phyloP scores from a whole-genome alignment of 176 grass and related monocot species.

The Oryza punctata region DNA sequence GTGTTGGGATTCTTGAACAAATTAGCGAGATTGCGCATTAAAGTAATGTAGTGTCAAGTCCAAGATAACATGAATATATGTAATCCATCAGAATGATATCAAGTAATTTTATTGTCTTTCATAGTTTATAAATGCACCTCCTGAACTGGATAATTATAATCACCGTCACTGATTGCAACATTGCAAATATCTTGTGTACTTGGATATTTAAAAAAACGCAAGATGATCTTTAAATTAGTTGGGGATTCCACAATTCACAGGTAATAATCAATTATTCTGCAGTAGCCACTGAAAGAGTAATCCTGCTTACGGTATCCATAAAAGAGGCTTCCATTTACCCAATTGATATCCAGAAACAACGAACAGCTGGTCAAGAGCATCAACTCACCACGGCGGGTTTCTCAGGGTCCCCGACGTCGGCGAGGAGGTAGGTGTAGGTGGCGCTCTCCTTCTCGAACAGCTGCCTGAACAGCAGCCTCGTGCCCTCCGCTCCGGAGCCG shows the following conservation, averaged over 20 bases:
- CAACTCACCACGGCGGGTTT: conserved; percentile 85
- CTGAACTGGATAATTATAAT: background rate
- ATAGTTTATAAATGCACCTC: background rate
- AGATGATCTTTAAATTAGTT: too few relatives aligned
- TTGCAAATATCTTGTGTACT: background rate
- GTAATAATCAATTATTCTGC: background rate
- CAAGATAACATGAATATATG: background rate
- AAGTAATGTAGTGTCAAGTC: background rate
- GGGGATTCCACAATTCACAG: background rate
- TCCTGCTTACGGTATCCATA: background rate
- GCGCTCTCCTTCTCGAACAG: conserved; percentile 94
- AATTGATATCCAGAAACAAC: background rate
- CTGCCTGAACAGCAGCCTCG: conserved; percentile 85
- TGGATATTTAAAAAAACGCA: background rate
- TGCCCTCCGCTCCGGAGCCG: background rate
- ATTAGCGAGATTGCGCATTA: background rate
- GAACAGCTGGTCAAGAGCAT: background rate
- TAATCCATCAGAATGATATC: background rate
- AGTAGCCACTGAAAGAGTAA: background rate
- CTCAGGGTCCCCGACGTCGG: conserved; percentile 73
- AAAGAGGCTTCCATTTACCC: background rate
- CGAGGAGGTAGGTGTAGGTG: conserved; percentile 97
- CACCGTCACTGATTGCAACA: background rate
- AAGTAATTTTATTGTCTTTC: background rate
- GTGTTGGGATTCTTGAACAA: background rate